These are phyloP conservation scores for Daldinia bambusicola DNA, from an alignment of 495 filamentous ascomycete species.

Conservation along the genomic window DNA sequence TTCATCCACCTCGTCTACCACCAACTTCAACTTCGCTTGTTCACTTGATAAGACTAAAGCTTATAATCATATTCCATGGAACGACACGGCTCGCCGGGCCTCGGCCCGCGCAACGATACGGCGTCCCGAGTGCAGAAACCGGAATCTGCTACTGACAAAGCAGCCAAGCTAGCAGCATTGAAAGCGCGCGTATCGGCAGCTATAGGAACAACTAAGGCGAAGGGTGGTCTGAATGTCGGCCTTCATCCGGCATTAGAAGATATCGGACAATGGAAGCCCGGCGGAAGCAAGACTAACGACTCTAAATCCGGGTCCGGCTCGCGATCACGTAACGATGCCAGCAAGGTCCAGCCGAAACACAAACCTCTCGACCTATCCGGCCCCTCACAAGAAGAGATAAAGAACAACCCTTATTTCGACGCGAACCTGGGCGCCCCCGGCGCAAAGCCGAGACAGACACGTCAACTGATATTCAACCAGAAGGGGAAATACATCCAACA, in stretches of 20 bases:
- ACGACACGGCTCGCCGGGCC: slow-evolving; percentile 54
- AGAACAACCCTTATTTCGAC: slow-evolving; percentile 89
- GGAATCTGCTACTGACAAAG: slow-evolving; percentile 64
- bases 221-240: slow-evolving; percentile 86
- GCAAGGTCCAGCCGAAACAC: slow-evolving; percentile 30
- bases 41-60: slow-evolving; percentile 16
- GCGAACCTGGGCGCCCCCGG: slow-evolving; percentile 70
- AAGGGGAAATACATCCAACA: slow-evolving; percentile 98
- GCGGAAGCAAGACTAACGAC: slow-evolving; percentile 41
- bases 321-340: slow-evolving; percentile 33
- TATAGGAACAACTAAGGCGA: slow-evolving; percentile 67
- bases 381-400: slow-evolving; percentile 67
- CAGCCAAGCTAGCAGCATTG: slow-evolving; percentile 67
- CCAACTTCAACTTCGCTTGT: neutral
- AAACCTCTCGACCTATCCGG: slow-evolving; percentile 70
- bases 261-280: slow-evolving; percentile 69
- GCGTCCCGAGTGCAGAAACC: slow-evolving; percentile 62
- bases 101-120: slow-evolving; percentile 64
- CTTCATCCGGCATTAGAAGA: slow-evolving; percentile 91
- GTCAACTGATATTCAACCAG: slow-evolving; percentile 88
- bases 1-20: neutral
- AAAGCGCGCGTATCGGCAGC: slow-evolving; percentile 85
- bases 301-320: slow-evolving; percentile 44
- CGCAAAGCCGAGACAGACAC: slow-evolving; percentile 70
- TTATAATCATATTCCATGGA: slow-evolving; percentile 59